These are phyloP conservation scores for Magnolia changhungtana DNA, from an alignment of 164 flowering plant genomes.

Conservation along the genomic window DNA sequence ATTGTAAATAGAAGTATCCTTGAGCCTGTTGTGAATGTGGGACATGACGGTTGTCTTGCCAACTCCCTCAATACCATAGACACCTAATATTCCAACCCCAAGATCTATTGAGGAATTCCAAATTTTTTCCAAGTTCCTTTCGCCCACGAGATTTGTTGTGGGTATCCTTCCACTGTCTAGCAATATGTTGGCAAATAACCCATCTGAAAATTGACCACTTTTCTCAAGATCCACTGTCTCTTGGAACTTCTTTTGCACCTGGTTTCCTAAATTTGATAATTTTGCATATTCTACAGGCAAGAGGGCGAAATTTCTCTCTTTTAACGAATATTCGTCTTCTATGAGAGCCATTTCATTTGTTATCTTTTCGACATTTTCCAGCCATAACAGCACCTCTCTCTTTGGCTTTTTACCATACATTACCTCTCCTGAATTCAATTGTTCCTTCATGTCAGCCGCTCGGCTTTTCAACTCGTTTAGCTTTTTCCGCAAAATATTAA, in stretches of 20 bases:
- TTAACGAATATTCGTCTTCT: neutral
- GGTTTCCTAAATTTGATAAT: neutral
- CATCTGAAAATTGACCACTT: neutral
- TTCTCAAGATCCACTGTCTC: neutral
- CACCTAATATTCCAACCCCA: conserved; percentile 1
- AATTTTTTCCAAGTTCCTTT: neutral
- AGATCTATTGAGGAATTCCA: neutral
- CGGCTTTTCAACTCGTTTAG: neutral
- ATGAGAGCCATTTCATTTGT: neutral
- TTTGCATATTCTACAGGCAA: neutral
- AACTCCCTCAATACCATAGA: conserved; percentile 11
- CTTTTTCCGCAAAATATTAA: neutral
- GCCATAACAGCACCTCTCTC: conserved; percentile 7
- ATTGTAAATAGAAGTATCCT: neutral
- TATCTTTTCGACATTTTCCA: neutral
- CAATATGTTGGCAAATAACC: neutral
- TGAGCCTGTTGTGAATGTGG: neutral
- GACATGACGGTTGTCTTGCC: conserved; percentile 8
- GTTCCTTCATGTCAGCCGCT: neutral
- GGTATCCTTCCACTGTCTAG: neutral
- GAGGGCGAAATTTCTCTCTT: too few relatives aligned
- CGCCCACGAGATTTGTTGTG: conserved; percentile 2
- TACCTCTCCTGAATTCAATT: neutral
- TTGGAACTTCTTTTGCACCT: neutral
- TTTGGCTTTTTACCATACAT: neutral